Conservation (phyloP, 2,329 filamentous ascomycete species). For the Zarea fungicola region DNA sequence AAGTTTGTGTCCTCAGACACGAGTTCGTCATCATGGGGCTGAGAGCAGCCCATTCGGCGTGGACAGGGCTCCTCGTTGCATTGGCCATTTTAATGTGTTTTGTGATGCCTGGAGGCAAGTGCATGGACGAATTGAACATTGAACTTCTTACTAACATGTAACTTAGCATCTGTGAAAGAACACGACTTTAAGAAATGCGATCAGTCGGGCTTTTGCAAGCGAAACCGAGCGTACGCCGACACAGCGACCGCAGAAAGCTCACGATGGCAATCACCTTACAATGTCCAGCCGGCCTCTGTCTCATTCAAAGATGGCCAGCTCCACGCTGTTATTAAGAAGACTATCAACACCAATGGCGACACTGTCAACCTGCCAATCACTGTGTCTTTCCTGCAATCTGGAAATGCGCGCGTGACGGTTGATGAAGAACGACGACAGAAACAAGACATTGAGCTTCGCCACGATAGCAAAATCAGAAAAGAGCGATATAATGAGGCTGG, state of each 20-base stretch:
- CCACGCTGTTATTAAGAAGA: conserved; percentile 77
- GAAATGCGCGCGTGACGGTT: conserved; percentile 77
- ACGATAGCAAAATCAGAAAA: conserved; percentile 79
- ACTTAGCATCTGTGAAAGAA: conserved; percentile 77
- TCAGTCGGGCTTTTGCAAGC: conserved; percentile 95
- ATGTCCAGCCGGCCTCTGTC: conserved; percentile 65
- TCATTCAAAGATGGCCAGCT: conserved; percentile 76
- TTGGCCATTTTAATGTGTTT: conserved; percentile 54
- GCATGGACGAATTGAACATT: not conserved
- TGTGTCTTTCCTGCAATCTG: conserved; percentile 84
- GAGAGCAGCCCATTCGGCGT: conserved; percentile 25
- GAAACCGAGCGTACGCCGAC: conserved; percentile 88
- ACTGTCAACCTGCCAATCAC: conserved; percentile 76
- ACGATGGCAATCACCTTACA: conserved; percentile 76
- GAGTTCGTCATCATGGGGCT: conserved; percentile 9
- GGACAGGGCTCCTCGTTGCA: conserved; percentile 60
- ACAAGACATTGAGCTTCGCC: conserved; percentile 80
- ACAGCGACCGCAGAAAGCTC: conserved; percentile 58
- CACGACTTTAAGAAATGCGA: conserved; percentile 96
- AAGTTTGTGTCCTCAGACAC: not conserved
- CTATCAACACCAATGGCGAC: conserved; percentile 55
- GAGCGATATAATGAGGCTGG: conserved; percentile 92
- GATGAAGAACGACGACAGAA: conserved; percentile 90
- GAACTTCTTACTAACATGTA: conserved; percentile 17
- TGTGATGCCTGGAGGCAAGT: conserved; percentile 57